Evolutionary conservation across 129 eudicot species (phyloP), one percentile per base, ranked within the genome.

Genomic region (Smallanthus sonchifolius): DNA sequence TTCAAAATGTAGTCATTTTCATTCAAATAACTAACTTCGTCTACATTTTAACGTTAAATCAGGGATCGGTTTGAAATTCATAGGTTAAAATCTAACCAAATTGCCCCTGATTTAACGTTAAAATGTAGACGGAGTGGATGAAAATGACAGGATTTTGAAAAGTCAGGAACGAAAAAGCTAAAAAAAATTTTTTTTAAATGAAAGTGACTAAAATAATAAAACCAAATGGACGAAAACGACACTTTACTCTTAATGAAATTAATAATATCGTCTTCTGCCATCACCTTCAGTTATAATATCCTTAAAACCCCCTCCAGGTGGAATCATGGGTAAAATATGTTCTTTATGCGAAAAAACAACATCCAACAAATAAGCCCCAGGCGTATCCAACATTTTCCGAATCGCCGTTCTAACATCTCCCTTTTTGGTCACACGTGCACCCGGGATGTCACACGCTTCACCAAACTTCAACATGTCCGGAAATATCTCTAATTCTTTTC

Each of bases 241-340:
- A 55, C 20, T 19, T 8, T 55, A 34, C 19, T 54, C 60, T 19
- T 52, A 11, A 17, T 52, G 60, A 17, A 2, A 16, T 17, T 16
- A 5, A 6, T 52, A 1, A 52, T 16, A 16, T 52, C 17, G 10
- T 52, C 34, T 54, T 75, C 87, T 83, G 32, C 84, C 86, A 40
- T 57, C 65, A 57, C 38, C 61, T 80, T 86, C 87, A 0, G 77
- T 81, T 30, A 86, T 86, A 56, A 79, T 76, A 72, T 86, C 91
- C 17, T 75, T 79, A 62, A 83, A 86, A 38, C 83, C 84, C 2
- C 85, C 91, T 9, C 86, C 91, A 19, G 86, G 69, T 4, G 88
- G 91, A 45, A 86, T 86, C 86, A 86, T 81, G 39, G 88, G 88
- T 60, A 87, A 66, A n/a, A 87, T 86, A 69, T 87, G 86, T 39